These are phyloP conservation scores for Chlamydomonas reinhardtii DNA, from an alignment of 163 green algal species.

Conservation along the genomic window DNA sequence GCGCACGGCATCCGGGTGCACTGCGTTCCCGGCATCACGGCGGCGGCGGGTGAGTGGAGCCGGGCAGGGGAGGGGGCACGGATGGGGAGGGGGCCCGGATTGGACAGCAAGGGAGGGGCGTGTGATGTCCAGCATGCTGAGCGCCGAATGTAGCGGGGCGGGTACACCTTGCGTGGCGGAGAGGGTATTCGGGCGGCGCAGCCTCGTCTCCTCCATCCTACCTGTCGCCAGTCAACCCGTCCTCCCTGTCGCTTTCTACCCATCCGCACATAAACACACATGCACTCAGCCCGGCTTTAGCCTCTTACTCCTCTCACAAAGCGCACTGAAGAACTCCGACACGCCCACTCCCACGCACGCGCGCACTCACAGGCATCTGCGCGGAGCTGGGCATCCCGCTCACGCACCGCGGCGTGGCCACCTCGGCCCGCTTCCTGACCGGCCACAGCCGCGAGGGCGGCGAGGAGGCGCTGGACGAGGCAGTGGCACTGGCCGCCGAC, in stretches of 20 bases:
- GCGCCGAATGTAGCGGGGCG: too few relatives aligned
- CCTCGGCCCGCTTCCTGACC: slow-evolving; percentile 93
- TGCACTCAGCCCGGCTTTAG: too few relatives aligned
- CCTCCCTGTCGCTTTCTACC: too few relatives aligned
- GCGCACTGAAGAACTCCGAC: neutral
- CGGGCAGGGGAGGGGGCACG: neutral
- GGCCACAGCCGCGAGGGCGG: slow-evolving; percentile 91
- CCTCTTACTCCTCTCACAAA: too few relatives aligned
- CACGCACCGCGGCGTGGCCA: slow-evolving; percentile 96
- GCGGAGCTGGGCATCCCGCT: slow-evolving; percentile 96
- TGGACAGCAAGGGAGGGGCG: too few relatives aligned
- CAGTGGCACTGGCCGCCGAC: slow-evolving; percentile 75
- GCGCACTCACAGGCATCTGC: slow-evolving; percentile 81
- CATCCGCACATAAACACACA: too few relatives aligned
- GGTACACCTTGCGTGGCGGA: too few relatives aligned
- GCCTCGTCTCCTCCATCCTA: too few relatives aligned
- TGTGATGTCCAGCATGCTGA: too few relatives aligned
- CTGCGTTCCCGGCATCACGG: slow-evolving; percentile 97
- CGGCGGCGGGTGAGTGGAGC: slow-evolving; percentile 75
- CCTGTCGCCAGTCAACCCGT: too few relatives aligned
- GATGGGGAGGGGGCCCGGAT: neutral
- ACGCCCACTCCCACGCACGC: neutral
- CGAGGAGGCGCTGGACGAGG: slow-evolving; percentile 65
- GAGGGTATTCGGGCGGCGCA: too few relatives aligned
- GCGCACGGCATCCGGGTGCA: slow-evolving; percentile 85